These are phyloP conservation scores for Kodamaea kakaduensis DNA, from an alignment of 805 yeast species.

Conservation along the genomic window DNA sequence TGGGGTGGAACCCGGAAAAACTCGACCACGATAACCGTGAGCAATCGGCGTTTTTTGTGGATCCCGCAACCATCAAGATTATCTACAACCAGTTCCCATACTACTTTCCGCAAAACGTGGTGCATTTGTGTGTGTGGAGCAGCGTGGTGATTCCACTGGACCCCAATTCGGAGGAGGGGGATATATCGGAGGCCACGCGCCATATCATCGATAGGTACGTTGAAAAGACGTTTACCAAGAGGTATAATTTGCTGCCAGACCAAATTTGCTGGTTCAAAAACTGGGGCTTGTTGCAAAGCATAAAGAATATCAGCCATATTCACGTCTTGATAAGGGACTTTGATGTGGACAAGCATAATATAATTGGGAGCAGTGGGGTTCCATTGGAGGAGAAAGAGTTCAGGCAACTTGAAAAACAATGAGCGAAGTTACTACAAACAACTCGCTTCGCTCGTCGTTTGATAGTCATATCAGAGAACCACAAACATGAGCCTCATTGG, in stretches of 20 bases:
- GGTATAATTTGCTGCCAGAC: slow-evolving; percentile 36
- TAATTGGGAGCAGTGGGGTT: slow-evolving; percentile 13
- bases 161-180: slow-evolving; percentile 47
- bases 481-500: no score
- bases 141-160: slow-evolving; percentile 54
- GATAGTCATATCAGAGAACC: no score
- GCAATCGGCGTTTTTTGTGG: slow-evolving; percentile 34
- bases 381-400: no score
- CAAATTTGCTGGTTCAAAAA: slow-evolving; percentile 66
- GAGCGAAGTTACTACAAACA: no score
- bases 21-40: slow-evolving; percentile 20
- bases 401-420: no score
- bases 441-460: no score
- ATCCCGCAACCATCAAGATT: slow-evolving; percentile 41
- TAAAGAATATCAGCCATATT: slow-evolving; percentile 62
- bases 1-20: slow-evolving; percentile 46
- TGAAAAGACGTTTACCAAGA: slow-evolving; percentile 44
- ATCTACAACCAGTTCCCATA: slow-evolving; percentile 65
- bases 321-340: slow-evolving; percentile 56
- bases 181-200: slow-evolving; percentile 42
- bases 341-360: slow-evolving; percentile 11
- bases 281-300: slow-evolving; percentile 67
- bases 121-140: slow-evolving; percentile 67
- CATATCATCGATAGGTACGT: slow-evolving; percentile 43
- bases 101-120: slow-evolving; percentile 46